These are phyloP conservation scores for Cerrena zonata DNA, from an alignment of 1,284 basidiomycete species.

Conservation along the genomic window DNA sequence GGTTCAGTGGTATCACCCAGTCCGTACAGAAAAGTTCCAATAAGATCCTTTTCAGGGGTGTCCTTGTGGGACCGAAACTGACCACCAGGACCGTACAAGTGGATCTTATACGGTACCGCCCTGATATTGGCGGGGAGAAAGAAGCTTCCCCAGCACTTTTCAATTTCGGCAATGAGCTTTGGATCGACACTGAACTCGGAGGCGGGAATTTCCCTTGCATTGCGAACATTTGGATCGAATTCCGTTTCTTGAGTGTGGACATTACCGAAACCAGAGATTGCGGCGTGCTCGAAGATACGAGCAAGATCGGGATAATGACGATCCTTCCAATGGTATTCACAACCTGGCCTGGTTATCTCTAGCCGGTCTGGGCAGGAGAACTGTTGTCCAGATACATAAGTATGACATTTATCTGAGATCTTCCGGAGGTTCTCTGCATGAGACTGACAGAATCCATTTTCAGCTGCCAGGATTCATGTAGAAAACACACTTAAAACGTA, in stretches of 20 bases:
- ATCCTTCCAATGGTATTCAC: too few species aligned
- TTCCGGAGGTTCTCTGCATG: background rate
- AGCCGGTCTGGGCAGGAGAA: background rate
- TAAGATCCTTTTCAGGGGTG: constrained; percentile 24
- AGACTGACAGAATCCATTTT: too few species aligned
- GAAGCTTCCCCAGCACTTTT: constrained; percentile 16
- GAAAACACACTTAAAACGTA: background rate
- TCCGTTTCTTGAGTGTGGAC: constrained; percentile 10
- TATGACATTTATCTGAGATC: background rate
- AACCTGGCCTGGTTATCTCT: background rate
- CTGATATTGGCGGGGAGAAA: constrained; percentile 22
- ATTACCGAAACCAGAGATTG: constrained; percentile 22
- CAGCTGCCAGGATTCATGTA: background rate
- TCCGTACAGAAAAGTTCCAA: constrained; percentile 27
- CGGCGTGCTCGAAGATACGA: constrained; percentile 15
- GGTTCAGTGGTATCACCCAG: constrained; percentile 18
- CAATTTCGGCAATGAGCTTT: constrained; percentile 17
- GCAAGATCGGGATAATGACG: background rate
- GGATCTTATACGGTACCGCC: constrained; percentile 29
- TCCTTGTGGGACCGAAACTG: constrained; percentile 27
- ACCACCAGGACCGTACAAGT: constrained; percentile 26
- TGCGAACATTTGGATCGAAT: constrained; percentile 19
- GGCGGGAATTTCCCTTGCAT: constrained; percentile 25
- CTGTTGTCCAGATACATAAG: background rate
- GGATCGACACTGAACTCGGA: constrained; percentile 21